A percentile compares a stretch with the other conserved stretches of the same genome.
These are phyloP conservation scores for Tetrahymena elliotti DNA, from an alignment of 73 alveolate genomes.

Conservation along the genomic window DNA sequence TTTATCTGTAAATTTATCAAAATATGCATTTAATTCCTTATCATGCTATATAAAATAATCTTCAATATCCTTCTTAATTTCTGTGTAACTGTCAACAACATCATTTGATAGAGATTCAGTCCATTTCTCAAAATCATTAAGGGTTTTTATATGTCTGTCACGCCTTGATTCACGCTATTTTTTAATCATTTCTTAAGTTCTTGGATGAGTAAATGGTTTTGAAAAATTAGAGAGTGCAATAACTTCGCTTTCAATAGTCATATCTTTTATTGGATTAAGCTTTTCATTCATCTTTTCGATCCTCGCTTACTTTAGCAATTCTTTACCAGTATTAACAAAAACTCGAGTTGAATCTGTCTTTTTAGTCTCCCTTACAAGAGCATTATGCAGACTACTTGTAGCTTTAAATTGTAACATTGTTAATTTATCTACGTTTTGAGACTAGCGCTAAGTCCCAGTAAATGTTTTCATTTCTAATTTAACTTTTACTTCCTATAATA, in stretches of 20 bases:
- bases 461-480: background rate
- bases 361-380: background rate
- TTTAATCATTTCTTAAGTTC: conserved; percentile 6
- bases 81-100: conserved; percentile 38
- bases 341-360: background rate
- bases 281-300: conserved; percentile 15
- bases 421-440: background rate
- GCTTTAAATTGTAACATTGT: background rate
- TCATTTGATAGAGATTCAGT: conserved; percentile 7
- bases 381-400: background rate
- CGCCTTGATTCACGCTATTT: conserved; percentile 14
- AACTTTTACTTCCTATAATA: background rate
- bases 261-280: background rate
- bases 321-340: conserved; percentile 21
- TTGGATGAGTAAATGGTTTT: conserved; percentile 7
- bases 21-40: conserved; percentile 10
- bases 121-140: conserved; percentile 39
- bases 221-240: conserved; percentile 21
- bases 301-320: conserved; percentile 22
- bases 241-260: conserved; percentile 19
- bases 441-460: background rate
- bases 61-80: conserved; percentile 30
- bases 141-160: conserved; percentile 18
- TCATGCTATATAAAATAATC: conserved; percentile 27
- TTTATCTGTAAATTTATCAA: conserved; percentile 25